Evolutionary conservation across 2,329 filamentous ascomycete species (phyloP).

Genomic region (Colletotrichum sp.): DNA sequence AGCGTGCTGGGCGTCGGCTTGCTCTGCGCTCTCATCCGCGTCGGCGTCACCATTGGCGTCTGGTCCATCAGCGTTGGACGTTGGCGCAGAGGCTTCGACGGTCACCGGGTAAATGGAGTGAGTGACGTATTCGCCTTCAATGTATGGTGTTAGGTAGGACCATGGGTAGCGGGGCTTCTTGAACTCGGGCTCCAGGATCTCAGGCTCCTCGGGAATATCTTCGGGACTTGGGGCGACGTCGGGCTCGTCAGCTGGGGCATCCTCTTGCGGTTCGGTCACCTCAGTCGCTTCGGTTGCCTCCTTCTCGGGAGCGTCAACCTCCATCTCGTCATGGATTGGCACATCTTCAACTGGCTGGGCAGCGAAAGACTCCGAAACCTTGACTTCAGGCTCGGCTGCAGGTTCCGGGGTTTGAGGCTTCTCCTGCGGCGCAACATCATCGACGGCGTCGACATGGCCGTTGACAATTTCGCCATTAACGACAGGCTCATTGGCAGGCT

Average conservation of each 20-base stretch:
- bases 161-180: constrained; percentile 31
- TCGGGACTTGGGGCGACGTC: background rate
- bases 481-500: background rate
- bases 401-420: background rate
- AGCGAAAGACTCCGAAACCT: background rate
- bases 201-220: background rate
- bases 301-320: background rate
- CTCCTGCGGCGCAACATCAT: background rate
- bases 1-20: constrained; percentile 14
- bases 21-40: constrained; percentile 9
- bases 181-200: constrained; percentile 5
- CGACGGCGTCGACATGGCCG: background rate
- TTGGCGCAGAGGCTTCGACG: constrained; percentile 27
- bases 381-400: background rate
- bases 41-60: constrained; percentile 2
- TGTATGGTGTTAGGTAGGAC: constrained; percentile 44
- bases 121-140: constrained; percentile 40
- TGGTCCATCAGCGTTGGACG: background rate
- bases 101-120: constrained; percentile 33
- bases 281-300: background rate
- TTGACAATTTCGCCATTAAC: background rate
- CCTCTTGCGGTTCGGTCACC: background rate
- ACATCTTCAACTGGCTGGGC: background rate
- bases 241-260: background rate
- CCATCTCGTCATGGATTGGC: constrained; percentile 2